A percentile compares a stretch with the other conserved stretches of the same genome.
phyloP scores from a whole-genome alignment of 208 protist genomes.

The Trypanosoma avium region DNA sequence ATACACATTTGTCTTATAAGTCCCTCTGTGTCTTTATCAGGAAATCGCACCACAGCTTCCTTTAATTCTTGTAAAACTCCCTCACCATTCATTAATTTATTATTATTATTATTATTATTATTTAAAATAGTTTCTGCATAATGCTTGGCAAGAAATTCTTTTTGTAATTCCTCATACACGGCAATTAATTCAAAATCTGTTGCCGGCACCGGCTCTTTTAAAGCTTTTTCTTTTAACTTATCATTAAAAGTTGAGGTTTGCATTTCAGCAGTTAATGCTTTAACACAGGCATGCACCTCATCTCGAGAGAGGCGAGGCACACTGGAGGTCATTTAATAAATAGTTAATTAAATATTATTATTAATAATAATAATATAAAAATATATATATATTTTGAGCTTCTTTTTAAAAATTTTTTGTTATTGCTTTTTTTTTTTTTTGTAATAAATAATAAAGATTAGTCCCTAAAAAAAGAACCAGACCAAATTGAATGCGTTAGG shows the following conservation, averaged over 20 bases:
- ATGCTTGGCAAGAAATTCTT: constrained; percentile 36
- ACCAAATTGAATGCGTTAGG: too few relatives aligned
- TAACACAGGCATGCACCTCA: constrained; percentile 39
- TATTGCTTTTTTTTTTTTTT: too few relatives aligned
- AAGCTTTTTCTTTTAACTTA: constrained; percentile 29
- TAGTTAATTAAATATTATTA: too few relatives aligned
- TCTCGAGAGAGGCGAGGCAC: too few relatives aligned
- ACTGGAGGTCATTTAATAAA: too few relatives aligned
- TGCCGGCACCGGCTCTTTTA: constrained; percentile 31
- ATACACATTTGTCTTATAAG: constrained; percentile 65
- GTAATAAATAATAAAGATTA: too few relatives aligned
- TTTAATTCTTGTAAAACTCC: constrained; percentile 47
- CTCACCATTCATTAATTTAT: constrained; percentile 21
- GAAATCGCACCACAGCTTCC: constrained; percentile 51
- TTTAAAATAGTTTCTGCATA: background rate
- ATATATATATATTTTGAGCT: too few relatives aligned
- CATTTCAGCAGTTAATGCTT: constrained; percentile 50
- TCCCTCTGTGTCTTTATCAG: constrained; percentile 53
- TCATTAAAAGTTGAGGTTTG: constrained; percentile 38
- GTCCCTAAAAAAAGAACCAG: too few relatives aligned
- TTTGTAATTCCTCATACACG: constrained; percentile 66
- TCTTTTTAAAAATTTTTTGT: too few relatives aligned
- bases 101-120: background rate
- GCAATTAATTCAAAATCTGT: constrained; percentile 50
- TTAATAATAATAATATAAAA: too few relatives aligned